Base-by-base conservation (phyloP, 2,329 filamentous ascomycete species). In the Trichoderma sp. region DNA sequence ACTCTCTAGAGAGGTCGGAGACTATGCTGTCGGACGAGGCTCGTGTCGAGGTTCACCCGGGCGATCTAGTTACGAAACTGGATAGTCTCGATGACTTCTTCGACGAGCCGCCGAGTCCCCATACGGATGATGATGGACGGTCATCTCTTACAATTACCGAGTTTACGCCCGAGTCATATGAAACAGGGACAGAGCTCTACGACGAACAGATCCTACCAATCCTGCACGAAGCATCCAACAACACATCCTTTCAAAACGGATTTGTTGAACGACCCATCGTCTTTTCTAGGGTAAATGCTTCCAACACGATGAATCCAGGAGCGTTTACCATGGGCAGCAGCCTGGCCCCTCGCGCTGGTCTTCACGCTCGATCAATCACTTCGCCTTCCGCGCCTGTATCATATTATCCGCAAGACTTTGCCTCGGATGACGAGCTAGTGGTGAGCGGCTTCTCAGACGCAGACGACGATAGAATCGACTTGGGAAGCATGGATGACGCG, bases 191-290 rank as follows among this genome's bases (percentile, higher is more conserved):
- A 26, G 90, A 93, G 76, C 82, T 97, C 0, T 97, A 98, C 79
- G 94, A 97, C 75, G 93, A 97, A 78, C 93, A 97, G 76, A 96
- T 96, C 7, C 84, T 96, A 13, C 95, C 95, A 0, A 96, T 97
- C 63, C 82, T 97, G 6, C 91, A 96, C 74, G 92, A 96, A 76
- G 96, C 93, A 76, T 92, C 86, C 13, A 95, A 89, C 72, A 90
- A 91, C 46, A 87, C 89, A 1, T 94, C 89, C 2, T 96, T 98
- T 78, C 93, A 97, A 74, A 96, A 94, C 75, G 93, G 93, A 5
- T 95, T 97, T 74, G 87, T 90, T 1, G 95, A 97, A 75, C 85
- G 90, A 28, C 85, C 89, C 1, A 85, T 88, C 5, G 81, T 87
- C 14, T 79, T 86, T 77, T 85, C 86, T 14, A 88, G 89, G 24